Conservation (phyloP, 2,329 filamentous ascomycete species). For the Pleomassaria siparia region DNA sequence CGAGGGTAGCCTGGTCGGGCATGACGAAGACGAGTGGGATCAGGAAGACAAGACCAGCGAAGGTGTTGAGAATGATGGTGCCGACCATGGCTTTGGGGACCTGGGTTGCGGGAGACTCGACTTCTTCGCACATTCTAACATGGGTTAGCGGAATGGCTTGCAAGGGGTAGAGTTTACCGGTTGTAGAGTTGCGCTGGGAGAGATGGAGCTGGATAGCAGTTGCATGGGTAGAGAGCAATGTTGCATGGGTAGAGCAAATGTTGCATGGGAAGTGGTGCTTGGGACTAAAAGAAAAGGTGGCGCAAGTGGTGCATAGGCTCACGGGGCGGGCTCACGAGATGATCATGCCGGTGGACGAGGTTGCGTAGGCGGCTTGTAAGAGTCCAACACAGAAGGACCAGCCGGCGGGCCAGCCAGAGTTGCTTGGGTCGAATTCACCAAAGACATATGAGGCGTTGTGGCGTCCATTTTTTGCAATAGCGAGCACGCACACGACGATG, state of each 20-base stretch:
- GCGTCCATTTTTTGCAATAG: slow-evolving; percentile 68
- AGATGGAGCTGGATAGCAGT: background rate
- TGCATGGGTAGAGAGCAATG: slow-evolving; percentile 1
- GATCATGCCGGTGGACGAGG: slow-evolving; percentile 77
- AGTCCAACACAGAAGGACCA: slow-evolving; percentile 76
- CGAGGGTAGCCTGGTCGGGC: slow-evolving; percentile 60
- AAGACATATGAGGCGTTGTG: slow-evolving; percentile 65
- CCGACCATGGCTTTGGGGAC: slow-evolving; percentile 72
- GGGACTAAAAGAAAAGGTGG: slow-evolving; percentile 10
- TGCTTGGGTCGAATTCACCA: slow-evolving; percentile 63
- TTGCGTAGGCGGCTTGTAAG: slow-evolving; percentile 71
- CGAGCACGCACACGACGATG: slow-evolving; percentile 64
- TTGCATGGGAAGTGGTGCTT: background rate
- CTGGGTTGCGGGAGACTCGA: slow-evolving; percentile 64
- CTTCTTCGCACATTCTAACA: slow-evolving; percentile 73
- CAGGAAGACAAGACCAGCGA: slow-evolving; percentile 68
- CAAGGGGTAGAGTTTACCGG: slow-evolving; percentile 10
- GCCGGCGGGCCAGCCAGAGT: slow-evolving; percentile 69
- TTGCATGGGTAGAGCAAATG: slow-evolving; percentile 4
- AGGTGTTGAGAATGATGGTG: slow-evolving; percentile 66
- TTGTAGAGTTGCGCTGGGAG: slow-evolving; percentile 17
- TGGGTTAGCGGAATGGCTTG: slow-evolving; percentile 25
- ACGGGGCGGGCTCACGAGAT: slow-evolving; percentile 61
- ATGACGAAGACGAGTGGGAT: slow-evolving; percentile 70
- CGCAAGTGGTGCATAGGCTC: slow-evolving; percentile 33